Conservation (phyloP, 139 green algal genomes). For the Chlorella sp. region DNA sequence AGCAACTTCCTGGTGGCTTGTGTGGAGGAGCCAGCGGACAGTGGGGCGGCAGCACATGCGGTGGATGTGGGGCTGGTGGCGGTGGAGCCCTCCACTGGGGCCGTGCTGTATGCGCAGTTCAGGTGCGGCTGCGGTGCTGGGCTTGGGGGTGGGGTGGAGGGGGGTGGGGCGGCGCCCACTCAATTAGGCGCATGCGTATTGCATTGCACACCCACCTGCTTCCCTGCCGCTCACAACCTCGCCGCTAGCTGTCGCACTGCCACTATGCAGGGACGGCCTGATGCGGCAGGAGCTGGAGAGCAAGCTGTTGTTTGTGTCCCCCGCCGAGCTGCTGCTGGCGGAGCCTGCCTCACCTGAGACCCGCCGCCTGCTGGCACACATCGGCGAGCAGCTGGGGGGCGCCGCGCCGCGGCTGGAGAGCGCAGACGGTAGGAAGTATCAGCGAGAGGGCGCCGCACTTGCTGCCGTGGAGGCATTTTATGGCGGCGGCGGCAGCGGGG, state of each 20-base stretch:
- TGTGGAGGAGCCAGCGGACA: constrained; percentile 37
- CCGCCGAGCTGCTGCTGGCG: constrained; percentile 76
- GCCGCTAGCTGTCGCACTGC: neutral
- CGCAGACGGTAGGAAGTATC: neutral
- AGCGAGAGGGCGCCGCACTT: neutral
- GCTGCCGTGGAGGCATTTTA: constrained; percentile 48
- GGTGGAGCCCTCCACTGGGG: constrained; percentile 79
- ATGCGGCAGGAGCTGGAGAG: constrained; percentile 72
- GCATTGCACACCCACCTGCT: no score
- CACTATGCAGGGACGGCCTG: constrained; percentile 47
- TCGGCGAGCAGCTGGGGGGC: constrained; percentile 20
- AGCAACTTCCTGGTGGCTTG: constrained; percentile 55
- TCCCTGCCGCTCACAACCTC: neutral
- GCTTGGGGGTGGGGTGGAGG: no score
- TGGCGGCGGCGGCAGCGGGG: neutral
- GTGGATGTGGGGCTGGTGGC: constrained; percentile 71
- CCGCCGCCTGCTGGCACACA: constrained; percentile 51
- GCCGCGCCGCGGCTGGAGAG: constrained; percentile 6
- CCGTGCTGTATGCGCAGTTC: constrained; percentile 69
- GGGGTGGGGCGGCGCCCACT: no score
- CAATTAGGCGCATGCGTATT: no score
- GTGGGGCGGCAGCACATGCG: neutral
- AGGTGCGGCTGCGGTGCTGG: constrained; percentile 32
- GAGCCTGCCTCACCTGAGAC: constrained; percentile 48
- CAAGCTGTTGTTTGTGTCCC: constrained; percentile 63